These are phyloP conservation scores for Megacollybia marginata DNA, from an alignment of 768 basidiomycete genomes.

Conservation along the genomic window DNA sequence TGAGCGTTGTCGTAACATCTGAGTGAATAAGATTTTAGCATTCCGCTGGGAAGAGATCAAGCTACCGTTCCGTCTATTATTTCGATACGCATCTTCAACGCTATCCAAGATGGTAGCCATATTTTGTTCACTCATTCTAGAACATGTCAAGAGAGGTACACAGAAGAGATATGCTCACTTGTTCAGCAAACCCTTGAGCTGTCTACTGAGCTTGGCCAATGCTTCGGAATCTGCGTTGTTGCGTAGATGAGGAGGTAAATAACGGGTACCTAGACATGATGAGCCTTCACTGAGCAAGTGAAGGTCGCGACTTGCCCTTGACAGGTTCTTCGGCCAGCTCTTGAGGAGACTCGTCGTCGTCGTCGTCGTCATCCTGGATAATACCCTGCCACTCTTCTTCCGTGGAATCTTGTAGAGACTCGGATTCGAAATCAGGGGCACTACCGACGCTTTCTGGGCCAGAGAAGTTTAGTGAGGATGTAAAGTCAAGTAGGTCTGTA, in stretches of 20 bases:
- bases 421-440: constrained; percentile 11
- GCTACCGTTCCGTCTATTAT: constrained; percentile 71
- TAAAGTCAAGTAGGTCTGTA: constrained; percentile 50
- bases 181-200: constrained; percentile 84
- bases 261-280: constrained; percentile 34
- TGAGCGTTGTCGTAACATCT: constrained; percentile 82
- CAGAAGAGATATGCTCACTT: constrained; percentile 29
- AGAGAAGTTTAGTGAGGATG: constrained; percentile 26
- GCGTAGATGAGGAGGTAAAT: constrained; percentile 80
- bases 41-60: background rate
- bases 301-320: too few species aligned
- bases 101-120: constrained; percentile 65
- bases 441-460: background rate
- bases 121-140: constrained; percentile 89
- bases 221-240: constrained; percentile 31
- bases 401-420: background rate
- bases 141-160: constrained; percentile 1
- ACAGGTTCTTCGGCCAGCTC: background rate
- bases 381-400: constrained; percentile 35
- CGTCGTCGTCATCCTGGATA: constrained; percentile 14
- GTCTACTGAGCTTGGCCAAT: constrained; percentile 55
- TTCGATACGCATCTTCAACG: constrained; percentile 72
- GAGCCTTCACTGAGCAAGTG: background rate
- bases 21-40: background rate
- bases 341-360: constrained; percentile 21